Conservation (phyloP, 805 yeast species). For the Starmerella cellae region DNA sequence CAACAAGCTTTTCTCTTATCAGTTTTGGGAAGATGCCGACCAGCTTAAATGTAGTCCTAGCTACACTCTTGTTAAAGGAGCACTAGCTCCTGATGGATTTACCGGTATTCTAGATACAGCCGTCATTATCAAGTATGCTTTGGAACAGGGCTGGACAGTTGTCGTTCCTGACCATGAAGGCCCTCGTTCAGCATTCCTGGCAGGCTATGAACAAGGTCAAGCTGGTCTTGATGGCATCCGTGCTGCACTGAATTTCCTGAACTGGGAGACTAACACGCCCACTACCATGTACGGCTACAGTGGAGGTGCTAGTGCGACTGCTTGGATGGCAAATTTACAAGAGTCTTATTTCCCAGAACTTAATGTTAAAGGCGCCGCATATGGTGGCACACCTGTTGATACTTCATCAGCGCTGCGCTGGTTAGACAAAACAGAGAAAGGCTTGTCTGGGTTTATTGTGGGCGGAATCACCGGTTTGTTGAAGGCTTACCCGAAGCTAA, state of each 20-base stretch:
- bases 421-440: conserved; percentile 7
- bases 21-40: conserved; percentile 21
- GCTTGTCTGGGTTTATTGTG: conserved; percentile 20
- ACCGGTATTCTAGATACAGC: conserved; percentile 5
- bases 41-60: conserved; percentile 21
- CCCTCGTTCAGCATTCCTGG: conserved; percentile 22
- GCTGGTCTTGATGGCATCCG: conserved; percentile 22
- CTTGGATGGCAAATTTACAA: conserved; percentile 24
- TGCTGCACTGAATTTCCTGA: conserved; percentile 12
- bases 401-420: conserved; percentile 9
- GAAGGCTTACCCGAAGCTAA: conserved; percentile 16
- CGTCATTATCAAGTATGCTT: conserved; percentile 9
- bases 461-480: conserved; percentile 21
- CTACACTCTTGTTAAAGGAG: conserved; percentile 14
- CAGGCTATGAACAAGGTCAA: conserved; percentile 23
- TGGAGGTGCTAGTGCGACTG: conserved; percentile 20
- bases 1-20: conserved; percentile 20
- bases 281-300: conserved; percentile 10
- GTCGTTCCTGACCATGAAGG: conserved; percentile 26
- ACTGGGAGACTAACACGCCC: neutral
- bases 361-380: conserved; percentile 21
- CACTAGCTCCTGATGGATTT: conserved; percentile 6
- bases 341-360: conserved; percentile 23
- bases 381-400: conserved; percentile 16
- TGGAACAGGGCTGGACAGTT: conserved; percentile 15